These are phyloP conservation scores for Trichosporon sp. DNA, from an alignment of 1,284 basidiomycete species.

Conservation along the genomic window DNA sequence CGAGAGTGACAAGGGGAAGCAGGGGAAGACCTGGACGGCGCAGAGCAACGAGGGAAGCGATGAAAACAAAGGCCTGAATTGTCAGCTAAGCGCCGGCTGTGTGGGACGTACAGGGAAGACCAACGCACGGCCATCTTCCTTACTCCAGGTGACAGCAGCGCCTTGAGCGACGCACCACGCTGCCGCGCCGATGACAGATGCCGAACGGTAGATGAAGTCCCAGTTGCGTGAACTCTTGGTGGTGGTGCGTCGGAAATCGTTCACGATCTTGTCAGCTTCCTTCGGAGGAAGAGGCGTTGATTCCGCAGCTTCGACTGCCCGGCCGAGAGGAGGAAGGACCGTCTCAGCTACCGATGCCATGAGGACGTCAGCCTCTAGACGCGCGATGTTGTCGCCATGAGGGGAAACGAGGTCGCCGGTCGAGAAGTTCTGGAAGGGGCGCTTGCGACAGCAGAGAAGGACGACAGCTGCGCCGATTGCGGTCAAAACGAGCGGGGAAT, in stretches of 20 bases:
- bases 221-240: conserved; percentile 32
- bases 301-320: background rate
- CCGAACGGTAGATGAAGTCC: conserved; percentile 33
- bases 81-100: background rate
- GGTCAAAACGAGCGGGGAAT: conserved; percentile 46
- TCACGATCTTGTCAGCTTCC: conserved; percentile 41
- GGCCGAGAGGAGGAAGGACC: background rate
- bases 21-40: conserved; percentile 34
- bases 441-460: background rate
- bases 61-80: conserved; percentile 16
- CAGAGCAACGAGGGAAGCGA: conserved; percentile 39
- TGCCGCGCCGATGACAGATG: conserved; percentile 38
- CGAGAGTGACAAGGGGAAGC: conserved; percentile 47
- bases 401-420: conserved; percentile 36
- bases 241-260: conserved; percentile 36
- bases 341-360: conserved; percentile 39
- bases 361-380: conserved; percentile 50
- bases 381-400: conserved; percentile 40
- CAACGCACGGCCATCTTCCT: conserved; percentile 34
- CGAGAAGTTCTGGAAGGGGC: background rate
- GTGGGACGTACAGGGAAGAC: conserved; percentile 43
- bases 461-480: conserved; percentile 34
- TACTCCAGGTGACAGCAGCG: conserved; percentile 25
- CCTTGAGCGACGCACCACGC: conserved; percentile 37
- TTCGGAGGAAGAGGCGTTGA: conserved; percentile 22